Percentiles rank a stretch among this genome's conserved stretches.
Conservation (phyloP, 176 grass and related monocot genomes). For the Zea mays region DNA sequence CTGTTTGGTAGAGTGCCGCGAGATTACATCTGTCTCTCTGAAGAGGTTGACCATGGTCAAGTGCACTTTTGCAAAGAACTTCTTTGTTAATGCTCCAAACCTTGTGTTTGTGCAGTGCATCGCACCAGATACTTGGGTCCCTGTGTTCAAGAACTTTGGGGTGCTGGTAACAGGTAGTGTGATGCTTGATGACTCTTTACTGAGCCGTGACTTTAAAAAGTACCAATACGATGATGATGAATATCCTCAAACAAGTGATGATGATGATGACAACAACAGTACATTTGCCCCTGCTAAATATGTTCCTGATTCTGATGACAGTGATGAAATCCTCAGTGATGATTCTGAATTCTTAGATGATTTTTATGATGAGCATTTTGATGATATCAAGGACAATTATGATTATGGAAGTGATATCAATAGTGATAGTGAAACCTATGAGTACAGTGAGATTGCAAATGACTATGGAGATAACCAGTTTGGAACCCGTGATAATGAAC, state of each 20-base stretch:
- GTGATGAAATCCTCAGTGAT: neutral
- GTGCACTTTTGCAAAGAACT: neutral
- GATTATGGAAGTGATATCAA: constrained; percentile 35
- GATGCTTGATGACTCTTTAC: constrained; percentile 33
- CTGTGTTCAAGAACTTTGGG: constrained; percentile 26
- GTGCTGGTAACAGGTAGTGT: constrained; percentile 12
- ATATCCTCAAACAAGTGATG: constrained; percentile 6
- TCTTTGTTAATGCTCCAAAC: constrained; percentile 21
- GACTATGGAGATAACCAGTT: neutral
- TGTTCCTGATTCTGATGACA: constrained; percentile 5
- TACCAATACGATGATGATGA: neutral
- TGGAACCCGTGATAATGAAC: neutral
- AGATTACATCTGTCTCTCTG: constrained; percentile 15
- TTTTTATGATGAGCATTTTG: neutral
- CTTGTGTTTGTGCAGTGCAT: constrained; percentile 4
- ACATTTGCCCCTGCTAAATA: neutral
- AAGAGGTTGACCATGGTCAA: constrained; percentile 26
- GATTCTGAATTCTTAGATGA: neutral
- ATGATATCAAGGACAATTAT: constrained; percentile 7
- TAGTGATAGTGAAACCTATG: constrained; percentile 33
- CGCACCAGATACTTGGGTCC: constrained; percentile 6
- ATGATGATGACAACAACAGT: constrained; percentile 11
- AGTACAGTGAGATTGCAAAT: constrained; percentile 41
- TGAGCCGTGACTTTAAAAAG: neutral
- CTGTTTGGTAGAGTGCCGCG: neutral